Base-by-base conservation (phyloP, 805 yeast species). In the Sugiyamaella marilandica region DNA sequence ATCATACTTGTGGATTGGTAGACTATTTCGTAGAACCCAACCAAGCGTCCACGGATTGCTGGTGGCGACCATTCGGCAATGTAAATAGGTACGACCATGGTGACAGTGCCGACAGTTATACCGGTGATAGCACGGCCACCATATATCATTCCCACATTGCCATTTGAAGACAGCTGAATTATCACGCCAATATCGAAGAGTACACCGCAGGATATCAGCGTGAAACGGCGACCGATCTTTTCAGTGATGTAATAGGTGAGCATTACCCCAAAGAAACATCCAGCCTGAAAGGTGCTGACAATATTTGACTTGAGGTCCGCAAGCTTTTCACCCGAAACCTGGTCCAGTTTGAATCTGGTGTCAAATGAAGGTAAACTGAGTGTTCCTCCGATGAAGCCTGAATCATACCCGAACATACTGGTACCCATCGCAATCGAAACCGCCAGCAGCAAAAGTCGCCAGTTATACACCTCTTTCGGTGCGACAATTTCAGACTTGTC, bases 381-480 rank as follows among this genome's bases (percentile, higher is more conserved):
- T 4, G 79, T 74, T n/a, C 79, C 77, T 10, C 82, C 83, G 47
- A 78, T 76, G 62, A 77, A 78, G 5, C 81, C 82, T 36, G 80
- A 75, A 58, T 79, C 83, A 61, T 79, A 79, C 11, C 83, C 83
- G 52, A 78, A 76, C 51, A 76, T 72, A 21, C 76, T 67, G 11
- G 82, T 79, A 5, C 78, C 82, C 32, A 74, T 66, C 1, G 78
- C 74, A 5, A 79, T 78, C 10, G 76, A 67, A 29, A 76, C 56
- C 14, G 81, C 77, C 49, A 74, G 65, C 26, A 70, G 53, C 45
- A 72, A 72, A 45, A 79, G 65, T 36, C 74, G 68, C 65, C 63
- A 67, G 65, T 79, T 79, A 65, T 74, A 75, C 31, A 77, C 74
- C 31, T 65, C 73, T 29, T 68, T 62, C 0, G 82, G 81, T 21